Evolutionary conservation across 2,329 filamentous ascomycete genomes (phyloP).

Genomic region (Xylariaceae sp.): DNA sequence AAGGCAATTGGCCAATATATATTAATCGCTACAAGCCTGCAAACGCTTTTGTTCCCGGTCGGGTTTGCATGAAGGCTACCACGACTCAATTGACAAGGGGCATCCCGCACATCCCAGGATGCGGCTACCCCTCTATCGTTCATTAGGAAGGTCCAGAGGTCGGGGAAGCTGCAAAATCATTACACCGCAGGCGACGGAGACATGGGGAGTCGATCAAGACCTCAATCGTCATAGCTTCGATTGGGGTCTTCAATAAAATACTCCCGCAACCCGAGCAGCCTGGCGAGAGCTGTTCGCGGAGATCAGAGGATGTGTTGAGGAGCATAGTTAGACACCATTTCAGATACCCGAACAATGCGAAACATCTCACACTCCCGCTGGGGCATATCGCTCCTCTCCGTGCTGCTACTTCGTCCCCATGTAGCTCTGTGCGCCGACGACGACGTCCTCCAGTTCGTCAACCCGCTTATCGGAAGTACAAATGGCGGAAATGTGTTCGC

Average conservation of each 20-base stretch:
- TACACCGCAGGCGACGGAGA: neutral
- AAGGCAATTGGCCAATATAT: too few relatives aligned
- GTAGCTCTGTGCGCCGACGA: conserved; percentile 6
- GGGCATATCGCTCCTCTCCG: conserved; percentile 4
- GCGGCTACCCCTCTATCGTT: neutral
- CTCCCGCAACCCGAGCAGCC: too few relatives aligned
- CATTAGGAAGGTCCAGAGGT: neutral
- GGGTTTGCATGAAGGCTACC: too few relatives aligned
- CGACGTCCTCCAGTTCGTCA: conserved; percentile 26
- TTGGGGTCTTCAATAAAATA: neutral
- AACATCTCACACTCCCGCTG: neutral
- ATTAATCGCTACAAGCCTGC: too few relatives aligned
- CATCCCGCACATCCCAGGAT: too few relatives aligned
- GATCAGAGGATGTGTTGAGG: neutral
- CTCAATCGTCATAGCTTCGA: neutral
- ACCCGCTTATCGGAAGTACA: conserved; percentile 53
- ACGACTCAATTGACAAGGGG: too few relatives aligned
- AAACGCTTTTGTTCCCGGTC: too few relatives aligned
- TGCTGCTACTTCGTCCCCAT: conserved; percentile 13
- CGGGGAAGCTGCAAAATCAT: neutral
- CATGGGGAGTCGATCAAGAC: neutral
- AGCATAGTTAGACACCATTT: neutral
- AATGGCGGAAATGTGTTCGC: conserved; percentile 57
- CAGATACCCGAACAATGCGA: neutral
- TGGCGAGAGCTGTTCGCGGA: too few relatives aligned